phyloP scores from a whole-genome alignment of 495 filamentous ascomycete genomes.

The Clavariopsis aquatica region DNA sequence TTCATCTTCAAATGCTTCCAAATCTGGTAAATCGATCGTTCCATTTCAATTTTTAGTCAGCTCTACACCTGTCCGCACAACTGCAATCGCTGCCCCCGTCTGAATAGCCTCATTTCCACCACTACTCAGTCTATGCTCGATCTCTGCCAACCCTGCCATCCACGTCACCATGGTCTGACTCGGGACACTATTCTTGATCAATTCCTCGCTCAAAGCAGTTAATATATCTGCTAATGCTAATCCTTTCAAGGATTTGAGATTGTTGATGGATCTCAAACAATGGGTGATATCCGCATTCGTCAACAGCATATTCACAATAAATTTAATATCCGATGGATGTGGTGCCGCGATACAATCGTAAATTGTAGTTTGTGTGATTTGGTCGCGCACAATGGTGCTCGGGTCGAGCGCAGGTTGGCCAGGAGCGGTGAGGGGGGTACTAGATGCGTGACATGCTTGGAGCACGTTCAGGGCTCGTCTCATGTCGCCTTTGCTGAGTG shows the following conservation, averaged over 20 bases:
- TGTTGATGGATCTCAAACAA: conserved; percentile 81
- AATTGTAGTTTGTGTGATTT: conserved; percentile 87
- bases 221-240: conserved; percentile 92
- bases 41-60: no score
- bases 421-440: conserved; percentile 56
- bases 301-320: conserved; percentile 81
- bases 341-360: conserved; percentile 98
- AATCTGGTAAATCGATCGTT: no score
- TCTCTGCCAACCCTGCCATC: conserved; percentile 87
- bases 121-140: conserved; percentile 86
- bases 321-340: conserved; percentile 81
- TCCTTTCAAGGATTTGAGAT: conserved; percentile 82
- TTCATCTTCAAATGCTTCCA: no score
- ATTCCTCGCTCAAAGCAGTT: conserved; percentile 76
- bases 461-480: conserved; percentile 90
- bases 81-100: conserved; percentile 88
- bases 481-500: conserved; percentile 94
- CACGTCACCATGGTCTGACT: conserved; percentile 84
- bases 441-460: conserved; percentile 93
- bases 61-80: conserved; percentile 83
- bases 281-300: conserved; percentile 80
- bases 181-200: conserved; percentile 81
- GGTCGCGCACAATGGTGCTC: conserved; percentile 64
- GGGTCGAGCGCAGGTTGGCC: conserved; percentile 53
- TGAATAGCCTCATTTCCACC: conserved; percentile 89